A percentile compares a stretch with the other conserved stretches of the same genome.
These are phyloP conservation scores for Pythium phragmiticola DNA, from an alignment of 352 stramenopile species.

Conservation along the genomic window DNA sequence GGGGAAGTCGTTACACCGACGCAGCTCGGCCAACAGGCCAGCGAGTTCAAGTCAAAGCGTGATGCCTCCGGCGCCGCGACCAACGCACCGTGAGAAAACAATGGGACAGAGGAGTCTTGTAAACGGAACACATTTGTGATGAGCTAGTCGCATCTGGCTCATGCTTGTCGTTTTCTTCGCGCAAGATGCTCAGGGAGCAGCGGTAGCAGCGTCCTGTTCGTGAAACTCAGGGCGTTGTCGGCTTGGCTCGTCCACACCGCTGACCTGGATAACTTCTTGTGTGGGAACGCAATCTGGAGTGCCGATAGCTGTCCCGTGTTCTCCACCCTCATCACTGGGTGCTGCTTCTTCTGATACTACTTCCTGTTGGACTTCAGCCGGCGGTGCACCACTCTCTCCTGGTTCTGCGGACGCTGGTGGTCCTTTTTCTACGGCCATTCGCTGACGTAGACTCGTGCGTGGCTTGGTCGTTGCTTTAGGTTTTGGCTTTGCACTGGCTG, in stretches of 20 bases:
- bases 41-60: conserved; percentile 11
- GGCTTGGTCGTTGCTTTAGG: not conserved
- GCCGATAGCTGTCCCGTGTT: not conserved
- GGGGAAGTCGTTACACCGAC: conserved; percentile 7
- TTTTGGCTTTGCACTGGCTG: not conserved
- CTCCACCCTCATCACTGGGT: not conserved
- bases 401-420: not conserved
- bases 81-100: not conserved
- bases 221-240: too few species aligned
- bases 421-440: not conserved
- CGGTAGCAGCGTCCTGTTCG: conserved; percentile 3
- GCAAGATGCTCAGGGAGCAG: not conserved
- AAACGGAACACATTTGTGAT: not conserved
- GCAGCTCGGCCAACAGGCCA: conserved; percentile 12
- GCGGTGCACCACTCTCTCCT: not conserved
- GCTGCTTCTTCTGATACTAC: not conserved
- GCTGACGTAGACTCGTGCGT: conserved; percentile 6
- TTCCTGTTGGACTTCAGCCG: not conserved
- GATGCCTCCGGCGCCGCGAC: not conserved
- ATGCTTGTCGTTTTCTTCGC: not conserved
- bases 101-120: not conserved
- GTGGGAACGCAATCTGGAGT: too few species aligned
- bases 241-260: not conserved
- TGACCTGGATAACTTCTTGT: not conserved
- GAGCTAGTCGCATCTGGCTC: not conserved